These are phyloP conservation scores for Beauveria bassiana DNA, from an alignment of 2,329 filamentous ascomycete species.

Conservation along the genomic window DNA sequence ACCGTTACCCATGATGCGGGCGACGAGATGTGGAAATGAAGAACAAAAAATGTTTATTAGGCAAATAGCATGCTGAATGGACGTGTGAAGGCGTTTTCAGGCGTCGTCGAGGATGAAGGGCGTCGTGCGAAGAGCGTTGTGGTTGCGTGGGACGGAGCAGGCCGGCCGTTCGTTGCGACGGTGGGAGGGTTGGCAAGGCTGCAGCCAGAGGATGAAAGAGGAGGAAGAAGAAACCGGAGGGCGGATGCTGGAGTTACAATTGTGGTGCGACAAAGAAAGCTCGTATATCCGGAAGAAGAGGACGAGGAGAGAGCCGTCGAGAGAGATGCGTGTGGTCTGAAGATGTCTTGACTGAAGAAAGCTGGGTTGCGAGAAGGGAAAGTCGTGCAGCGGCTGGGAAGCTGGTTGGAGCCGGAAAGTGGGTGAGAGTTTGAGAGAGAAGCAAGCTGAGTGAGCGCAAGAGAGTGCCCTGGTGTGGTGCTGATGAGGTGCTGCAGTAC, in stretches of 20 bases:
- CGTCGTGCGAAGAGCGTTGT: neutral
- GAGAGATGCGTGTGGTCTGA: neutral
- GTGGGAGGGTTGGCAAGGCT: neutral
- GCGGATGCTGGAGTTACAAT: neutral
- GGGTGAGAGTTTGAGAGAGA: neutral
- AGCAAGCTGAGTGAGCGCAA: too few relatives aligned
- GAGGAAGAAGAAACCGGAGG: neutral
- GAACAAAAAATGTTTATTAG: neutral
- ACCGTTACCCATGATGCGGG: slow-evolving; percentile 72
- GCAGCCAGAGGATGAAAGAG: neutral
- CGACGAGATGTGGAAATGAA: neutral
- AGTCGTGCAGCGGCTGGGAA: neutral
- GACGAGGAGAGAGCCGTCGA: neutral
- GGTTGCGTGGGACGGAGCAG: neutral
- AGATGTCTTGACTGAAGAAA: neutral
- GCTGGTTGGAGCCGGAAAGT: slow-evolving; percentile 2
- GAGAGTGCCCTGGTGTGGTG: too few relatives aligned
- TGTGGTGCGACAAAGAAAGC: neutral
- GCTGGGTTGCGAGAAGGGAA: slow-evolving; percentile 9
- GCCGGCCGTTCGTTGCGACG: slow-evolving; percentile 1
- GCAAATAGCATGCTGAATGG: slow-evolving; percentile 7
- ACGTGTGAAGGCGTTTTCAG: neutral
- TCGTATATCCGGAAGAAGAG: neutral
- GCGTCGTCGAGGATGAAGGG: neutral
- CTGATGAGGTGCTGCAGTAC: too few relatives aligned